phyloP scores from a whole-genome alignment of 768 basidiomycete genomes.

The Clathrus columnatus region DNA sequence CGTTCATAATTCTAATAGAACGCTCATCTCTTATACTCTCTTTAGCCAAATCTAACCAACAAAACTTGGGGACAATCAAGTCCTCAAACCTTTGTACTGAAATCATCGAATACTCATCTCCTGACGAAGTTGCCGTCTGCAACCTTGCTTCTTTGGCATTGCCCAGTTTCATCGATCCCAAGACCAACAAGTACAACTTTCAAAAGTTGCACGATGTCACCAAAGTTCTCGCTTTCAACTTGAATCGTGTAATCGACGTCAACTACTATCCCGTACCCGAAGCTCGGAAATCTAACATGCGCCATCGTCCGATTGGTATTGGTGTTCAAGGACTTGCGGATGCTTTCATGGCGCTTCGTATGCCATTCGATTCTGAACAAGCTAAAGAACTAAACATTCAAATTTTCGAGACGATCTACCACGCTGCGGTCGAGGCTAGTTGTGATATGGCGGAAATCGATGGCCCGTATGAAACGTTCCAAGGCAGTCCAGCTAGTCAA shows the following conservation, averaged over 20 bases:
- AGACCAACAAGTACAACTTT: slow-evolving; percentile 67
- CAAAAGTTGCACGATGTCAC: slow-evolving; percentile 87
- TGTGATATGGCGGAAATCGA: slow-evolving; percentile 72
- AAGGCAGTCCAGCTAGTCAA: slow-evolving; percentile 81
- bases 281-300: slow-evolving; percentile 88
- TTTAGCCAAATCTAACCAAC: slow-evolving; percentile 92
- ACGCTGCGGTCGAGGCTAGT: slow-evolving; percentile 86
- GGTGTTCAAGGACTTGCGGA: slow-evolving; percentile 98
- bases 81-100: slow-evolving; percentile 98
- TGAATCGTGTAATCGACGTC: slow-evolving; percentile 89
- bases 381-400: slow-evolving; percentile 86
- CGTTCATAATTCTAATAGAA: slow-evolving; percentile 19
- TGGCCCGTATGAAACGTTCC: slow-evolving; percentile 83
- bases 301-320: slow-evolving; percentile 94
- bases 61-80: slow-evolving; percentile 98
- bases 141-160: slow-evolving; percentile 96
- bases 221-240: slow-evolving; percentile 88
- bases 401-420: slow-evolving; percentile 99
- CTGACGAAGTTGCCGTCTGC: slow-evolving; percentile 97
- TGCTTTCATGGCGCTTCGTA: slow-evolving; percentile 91
- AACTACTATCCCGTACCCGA: slow-evolving; percentile 95
- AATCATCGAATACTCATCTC: slow-evolving; percentile 96
- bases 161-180: slow-evolving; percentile 76
- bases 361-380: slow-evolving; percentile 88
- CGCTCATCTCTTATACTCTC: not conserved